Evolutionary conservation across 306 rosid species (phyloP), one percentile per base, ranked within the genome.

Genomic region (Phaseolus lunatus): DNA sequence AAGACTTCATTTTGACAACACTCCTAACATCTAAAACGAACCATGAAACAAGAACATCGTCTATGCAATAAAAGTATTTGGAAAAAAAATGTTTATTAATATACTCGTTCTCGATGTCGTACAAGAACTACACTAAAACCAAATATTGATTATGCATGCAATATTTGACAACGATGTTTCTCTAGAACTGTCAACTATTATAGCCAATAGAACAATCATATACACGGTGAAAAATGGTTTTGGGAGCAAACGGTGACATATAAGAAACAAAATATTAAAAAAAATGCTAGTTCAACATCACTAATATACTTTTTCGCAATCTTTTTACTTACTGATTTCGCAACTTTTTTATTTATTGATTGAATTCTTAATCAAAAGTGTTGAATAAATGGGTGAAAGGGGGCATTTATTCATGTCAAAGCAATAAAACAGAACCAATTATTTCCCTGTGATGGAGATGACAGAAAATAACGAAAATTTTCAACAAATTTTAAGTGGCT

Each of bases 91-190:
- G 16, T 35, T 33, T 31, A 5, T 31, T 5, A 29, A 54, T 15
- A 5, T 65, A 64, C 71, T 66, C 27, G 52, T 41, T 22, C 3
- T 20, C 16, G 12, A 0, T 64, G 4, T 41, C 52, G 33, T 66
- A 66, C 71, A 41, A 37, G 19, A 5, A 43, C 22, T 43, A 80
- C 84, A 62, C 85, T 89, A 22, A 85, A 90, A 76, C 90, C 86
- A 50, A 76, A 43, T 59, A 65, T 15, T 26, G 52, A 50, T 65
- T 37, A 2, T 68, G 58, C 24, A 33, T 53, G 43, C 29, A 67
- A 41, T 27, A 19, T 2, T 56, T 41, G 57, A 49, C 61, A 37
- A 61, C 35, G 44, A 48, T 61, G 66, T 70, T 70, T 59, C 7
- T 63, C 29, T 64, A 22, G 39, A 39, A 58, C 19, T 3, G 54